A percentile compares a stretch with the other conserved stretches of the same genome.
Evolutionary conservation across 805 yeast species (phyloP).

Genomic region (Kuraishia capsulata): DNA sequence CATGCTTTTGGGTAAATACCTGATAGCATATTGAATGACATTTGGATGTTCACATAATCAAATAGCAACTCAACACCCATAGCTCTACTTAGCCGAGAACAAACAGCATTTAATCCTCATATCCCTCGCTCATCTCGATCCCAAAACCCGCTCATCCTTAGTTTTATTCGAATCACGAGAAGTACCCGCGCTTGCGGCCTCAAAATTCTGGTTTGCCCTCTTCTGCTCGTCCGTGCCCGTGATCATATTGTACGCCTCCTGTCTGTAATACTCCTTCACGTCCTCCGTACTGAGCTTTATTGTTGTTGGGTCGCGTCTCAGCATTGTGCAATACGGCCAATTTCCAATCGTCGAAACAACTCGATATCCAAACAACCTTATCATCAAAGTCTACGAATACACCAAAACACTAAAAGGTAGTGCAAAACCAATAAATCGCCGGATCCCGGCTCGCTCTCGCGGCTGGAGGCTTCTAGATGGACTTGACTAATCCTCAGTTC

Average conservation of each 20-base stretch:
- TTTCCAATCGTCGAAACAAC: background rate
- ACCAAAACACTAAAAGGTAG: background rate
- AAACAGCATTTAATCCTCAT: no score
- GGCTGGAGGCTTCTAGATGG: background rate
- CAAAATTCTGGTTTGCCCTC: background rate
- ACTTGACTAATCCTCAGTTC: no score
- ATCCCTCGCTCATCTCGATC: background rate
- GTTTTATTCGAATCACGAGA: no score
- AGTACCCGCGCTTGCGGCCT: no score
- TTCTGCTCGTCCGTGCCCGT: background rate
- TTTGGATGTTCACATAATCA: no score
- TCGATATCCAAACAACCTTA: background rate
- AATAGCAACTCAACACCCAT: no score
- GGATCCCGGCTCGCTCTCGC: background rate
- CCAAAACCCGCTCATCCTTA: background rate
- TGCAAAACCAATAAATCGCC: background rate
- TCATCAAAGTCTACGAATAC: no score
- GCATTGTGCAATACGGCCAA: slow-evolving; percentile 34
- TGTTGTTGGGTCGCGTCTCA: slow-evolving; percentile 64
- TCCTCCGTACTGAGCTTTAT: slow-evolving; percentile 64
- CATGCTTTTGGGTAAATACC: no score
- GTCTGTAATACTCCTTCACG: slow-evolving; percentile 27
- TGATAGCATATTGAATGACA: no score
- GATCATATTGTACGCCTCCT: slow-evolving; percentile 11
- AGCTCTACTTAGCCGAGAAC: no score